phyloP scores from a whole-genome alignment of 1,284 basidiomycete genomes.

The Porogramme epimiltina region DNA sequence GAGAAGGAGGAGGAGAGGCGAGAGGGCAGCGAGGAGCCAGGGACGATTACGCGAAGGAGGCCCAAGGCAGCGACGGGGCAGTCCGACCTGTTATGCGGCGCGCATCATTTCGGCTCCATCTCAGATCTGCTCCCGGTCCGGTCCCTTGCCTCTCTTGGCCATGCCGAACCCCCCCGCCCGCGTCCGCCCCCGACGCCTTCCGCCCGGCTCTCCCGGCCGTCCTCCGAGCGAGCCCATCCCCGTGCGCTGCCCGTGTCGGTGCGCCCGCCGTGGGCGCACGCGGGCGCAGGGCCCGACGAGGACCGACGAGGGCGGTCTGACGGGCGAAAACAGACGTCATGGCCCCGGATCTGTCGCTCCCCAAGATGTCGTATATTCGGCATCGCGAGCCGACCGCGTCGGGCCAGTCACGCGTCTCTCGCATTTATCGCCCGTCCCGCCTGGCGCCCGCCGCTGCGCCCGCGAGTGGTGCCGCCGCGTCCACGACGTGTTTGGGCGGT shows the following conservation, averaged over 20 bases:
- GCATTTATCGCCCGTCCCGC: neutral
- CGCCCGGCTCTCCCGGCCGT: neutral
- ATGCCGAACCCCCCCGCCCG: constrained; percentile 2
- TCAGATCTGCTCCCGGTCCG: constrained; percentile 21
- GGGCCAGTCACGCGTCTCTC: constrained; percentile 1
- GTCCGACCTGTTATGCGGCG: constrained; percentile 22
- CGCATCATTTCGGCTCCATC: constrained; percentile 23
- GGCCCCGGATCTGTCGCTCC: constrained; percentile 4
- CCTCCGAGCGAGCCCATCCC: neutral
- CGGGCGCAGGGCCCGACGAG: neutral
- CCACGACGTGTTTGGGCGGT: neutral
- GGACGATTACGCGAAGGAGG: constrained; percentile 6
- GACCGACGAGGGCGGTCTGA: neutral
- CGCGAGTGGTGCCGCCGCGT: neutral
- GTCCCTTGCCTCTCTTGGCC: constrained; percentile 16
- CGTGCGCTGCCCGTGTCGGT: neutral
- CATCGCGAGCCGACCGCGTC: constrained; percentile 13
- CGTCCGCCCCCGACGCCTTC: constrained; percentile 1
- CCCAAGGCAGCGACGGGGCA: constrained; percentile 9
- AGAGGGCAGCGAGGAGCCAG: constrained; percentile 4
- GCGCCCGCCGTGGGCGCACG: neutral
- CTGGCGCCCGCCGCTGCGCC: too few relatives aligned
- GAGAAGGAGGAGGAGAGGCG: constrained; percentile 20
- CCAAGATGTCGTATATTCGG: constrained; percentile 5
- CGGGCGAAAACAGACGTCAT: constrained; percentile 17